Base-by-base conservation (phyloP, 83 land plant species). In the Isoetes engelmannii region DNA sequence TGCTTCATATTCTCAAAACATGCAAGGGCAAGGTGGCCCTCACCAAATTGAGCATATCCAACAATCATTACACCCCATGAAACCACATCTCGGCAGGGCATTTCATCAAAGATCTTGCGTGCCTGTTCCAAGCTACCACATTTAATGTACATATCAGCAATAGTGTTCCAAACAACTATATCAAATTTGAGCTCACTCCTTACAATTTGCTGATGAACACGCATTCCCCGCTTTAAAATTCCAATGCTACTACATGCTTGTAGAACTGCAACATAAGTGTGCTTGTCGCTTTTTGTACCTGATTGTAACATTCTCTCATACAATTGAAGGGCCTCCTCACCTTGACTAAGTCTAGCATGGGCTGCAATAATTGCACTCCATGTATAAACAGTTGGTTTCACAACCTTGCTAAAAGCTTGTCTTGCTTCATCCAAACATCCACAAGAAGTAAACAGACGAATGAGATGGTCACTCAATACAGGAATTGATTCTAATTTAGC, bases 221-320 rank as follows among this genome's bases (percentile, higher is more conserved):
- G 5, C 5, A 18, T 62, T 13, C 43, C 65, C 10, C 44, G 44
- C 5, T 7, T 5, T 18, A 62, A 62, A 46, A 46, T 42, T 5
- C 5, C 5, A 13, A 18, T 4, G 5, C 7, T 42, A 5, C 46
- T 46, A 21, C 65, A 62, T 10, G 65, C 65, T 62, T 62, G 65
- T 42, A 62, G 65, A 12, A 41, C 65, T 20, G 65, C 65, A 5
- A 62, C 65, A 62, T n/a, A 62, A 18, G 12, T 46, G 12, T 62
- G 65, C 12, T 46, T 46, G 20, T 46, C n/a, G n/a, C n/a, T 62
- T 62, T n/a, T n/a, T n/a, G n/a, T n/a, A n/a, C n/a, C n/a, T n/a
- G n/a, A n/a, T n/a, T n/a, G n/a, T n/a, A n/a, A n/a, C n/a, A n/a
- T n/a, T n/a, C n/a, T n/a, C n/a, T n/a, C n/a, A n/a, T n/a, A n/a